Base-by-base conservation (phyloP, 805 yeast genomes). In the Wickerhamiella australiensis region DNA sequence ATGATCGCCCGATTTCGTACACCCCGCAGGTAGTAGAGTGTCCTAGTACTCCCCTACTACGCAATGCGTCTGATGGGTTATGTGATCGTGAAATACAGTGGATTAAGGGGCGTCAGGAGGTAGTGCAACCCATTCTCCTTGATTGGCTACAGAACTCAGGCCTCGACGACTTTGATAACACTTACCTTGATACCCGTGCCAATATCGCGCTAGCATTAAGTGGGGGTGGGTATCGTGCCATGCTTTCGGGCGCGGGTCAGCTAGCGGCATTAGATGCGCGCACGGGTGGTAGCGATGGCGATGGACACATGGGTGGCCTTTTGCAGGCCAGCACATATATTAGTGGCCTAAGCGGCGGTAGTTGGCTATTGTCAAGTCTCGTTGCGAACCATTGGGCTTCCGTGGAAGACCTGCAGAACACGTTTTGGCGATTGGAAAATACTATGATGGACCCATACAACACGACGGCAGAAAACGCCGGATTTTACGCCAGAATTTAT, bases 211-310 rank as follows among this genome's bases (percentile, higher is more conserved):
- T 68, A 13, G 80, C 86, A 5, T 78, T 80, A 56, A 77, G 85
- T 15, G 96, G 96, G 42, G 96, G 96, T 57, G 96, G 96, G 4
- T 87, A 76, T 59, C 63, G 84, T 47, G 73, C 84, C 5, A 76
- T 79, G 80, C 58, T 79, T 17, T 67, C 69, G n/a, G 79, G 77
- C 0, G 81, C 77, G 0, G 84, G 84, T 0, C 27, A 41, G 17
- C 65, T 86, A 20, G 70, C 88, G 0, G 95, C 90, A 1, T 65
- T 84, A 52, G 96, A 86, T 62, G 77, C 78, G 59, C 70, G 94
- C 55, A 80, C 92, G 1, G 65, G 59, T 7, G 74, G 72, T 50
- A 72, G 78, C 13, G 68, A 76, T 3, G 67, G 66, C 22, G 69
- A 71, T 5, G 61, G 66, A 35, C 82, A 82, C 12, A 62, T 85